Base-by-base conservation (phyloP, 2,329 filamentous ascomycete genomes). In the Paecilomyces niveus region DNA sequence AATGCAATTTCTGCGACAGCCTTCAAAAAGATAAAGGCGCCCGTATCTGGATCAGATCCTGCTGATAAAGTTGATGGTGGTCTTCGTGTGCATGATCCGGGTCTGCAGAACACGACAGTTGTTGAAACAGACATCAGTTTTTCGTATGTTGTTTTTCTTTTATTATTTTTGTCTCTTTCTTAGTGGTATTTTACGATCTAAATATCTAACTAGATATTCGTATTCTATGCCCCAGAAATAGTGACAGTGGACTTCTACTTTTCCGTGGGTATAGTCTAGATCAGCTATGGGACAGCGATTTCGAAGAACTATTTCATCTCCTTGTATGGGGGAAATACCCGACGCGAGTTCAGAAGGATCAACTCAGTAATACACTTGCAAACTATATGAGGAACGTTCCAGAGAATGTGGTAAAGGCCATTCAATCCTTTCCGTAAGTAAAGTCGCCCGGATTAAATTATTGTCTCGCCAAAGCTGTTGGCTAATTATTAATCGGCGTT, bases 21-120 rank as follows among this genome's bases (percentile, higher is more conserved):
- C 32, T 58, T 74, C 24, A 68, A 66, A 29, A 57, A 60, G 18
- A 74, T 74, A 26, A 65, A 58, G 57, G 63, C 61, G 2, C 58
- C 62, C 21, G 50, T 54, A 1, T 24, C 53, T 15, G 63, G 54
- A 0, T 29, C 60, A 2, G 57, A 70, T 51, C 61, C 59, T 11
- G 63, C 62, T 2, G 67, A 71, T 39, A 68, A 69, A 52, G 60
- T 63, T 4, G 56, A 56, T 13, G 56, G 59, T 52, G 72, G 71
- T 10, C 61, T 75, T 6, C 65, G 68, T 4, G 61, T 75, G 1
- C 64, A 73, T 55, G 72, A 74, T 58, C 69, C 70, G 0, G 72
- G 72, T 0, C 61, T 72, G 32, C 62, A 66, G 33, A 73, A 75
- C 58, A 75, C 73, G 0, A 65, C 70, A 0, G 68, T 71, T 2